Base-by-base conservation (phyloP, 805 yeast species). In the Ogataea nonfermentans region DNA sequence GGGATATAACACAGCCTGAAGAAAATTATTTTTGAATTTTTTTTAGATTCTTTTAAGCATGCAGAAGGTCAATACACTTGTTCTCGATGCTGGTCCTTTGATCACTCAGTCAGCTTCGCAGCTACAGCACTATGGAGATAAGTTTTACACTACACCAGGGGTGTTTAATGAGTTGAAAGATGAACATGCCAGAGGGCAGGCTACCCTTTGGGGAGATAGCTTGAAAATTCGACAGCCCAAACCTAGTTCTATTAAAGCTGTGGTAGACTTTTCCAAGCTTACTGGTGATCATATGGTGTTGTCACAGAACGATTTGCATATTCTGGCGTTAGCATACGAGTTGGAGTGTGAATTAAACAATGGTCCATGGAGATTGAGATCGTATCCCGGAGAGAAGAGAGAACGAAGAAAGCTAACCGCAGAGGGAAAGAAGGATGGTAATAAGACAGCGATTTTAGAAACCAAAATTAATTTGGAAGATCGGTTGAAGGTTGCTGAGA, bases 41-140 rank as follows among this genome's bases (percentile, higher is more conserved):
- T 29, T 19, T 35, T 29, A 6, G 8, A 15, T 7, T 14, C 13
- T 29, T 26, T 2, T 8, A 25, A 35, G 3, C 16, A 48, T 52
- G 57, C 40, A 52, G 14, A 70, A 67, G 44, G 75, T 79, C 22
- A 68, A 74, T 46, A 68, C 80, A 2, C 68, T 95, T 41, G 85
- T 87, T 24, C 71, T 93, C 49, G 99, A 93, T 73, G 98, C 99
- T 3, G 93, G 96, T 35, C 99, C 99, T 5, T 67, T 93, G 50
- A 84, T 93, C 51, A 84, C 95, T 2, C 95, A 87, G 54, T 73
- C 93, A 4, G 86, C 85, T 9, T 73, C 89, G 3, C 75, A 81
- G 14, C 68, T 93, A 31, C 79, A 81, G 53, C 77, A 75, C 48
- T 76, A 73, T 56, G 97, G 95, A 1, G 62, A 73, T 12, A 61